Base-by-base conservation (phyloP, 129 eudicot genomes). In the Glebionis coronaria region DNA sequence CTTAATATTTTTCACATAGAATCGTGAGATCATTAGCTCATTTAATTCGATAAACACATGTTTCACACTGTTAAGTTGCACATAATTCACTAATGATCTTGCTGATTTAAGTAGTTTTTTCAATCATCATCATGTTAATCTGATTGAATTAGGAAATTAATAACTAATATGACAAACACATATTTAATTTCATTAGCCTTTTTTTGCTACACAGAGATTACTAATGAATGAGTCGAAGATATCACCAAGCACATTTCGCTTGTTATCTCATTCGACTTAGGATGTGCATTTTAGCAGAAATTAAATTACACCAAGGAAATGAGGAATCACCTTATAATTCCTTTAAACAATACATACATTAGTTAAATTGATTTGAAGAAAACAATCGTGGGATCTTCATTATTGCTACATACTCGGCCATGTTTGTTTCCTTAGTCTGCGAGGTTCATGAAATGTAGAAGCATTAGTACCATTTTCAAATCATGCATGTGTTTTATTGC, bases 341-440 rank as follows among this genome's bases (percentile, higher is more conserved):
- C 57, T 19, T 70, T 28, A 69, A 81, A 66, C 44, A 47, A 31
- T 77, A 77, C 60, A 69, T 77, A 23, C 61, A 56, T 52, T 52
- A 6, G 19, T 52, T 23, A 56, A 56, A 9, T 56, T 12, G 60
- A 25, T 9, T 56, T 11, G 40, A 56, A 21, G 66, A 27, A 14
- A 29, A 31, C 6, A 20, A 14, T 59, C 65, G 14, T 31, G 4
- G 38, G 61, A 56, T 56, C 61, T 56, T 56, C 61, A 31, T 56
- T 56, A 56, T 65, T 54, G 56, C 61, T 72, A 42, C n/a, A n/a
- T n/a, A n/a, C 73, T 81, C 75, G 31, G 51, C 12, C 65, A 56
- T 53, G 42, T 23, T 63, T 44, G n/a, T 40, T 49, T 53, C 18
- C 51, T 70, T 73, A 78, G 56, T 76, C 87, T 82, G 87, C 81